Percentiles rank a stretch among this genome's conserved stretches.
Conservation (phyloP, 2,329 filamentous ascomycete genomes). For the Hypoxylon sp. region DNA sequence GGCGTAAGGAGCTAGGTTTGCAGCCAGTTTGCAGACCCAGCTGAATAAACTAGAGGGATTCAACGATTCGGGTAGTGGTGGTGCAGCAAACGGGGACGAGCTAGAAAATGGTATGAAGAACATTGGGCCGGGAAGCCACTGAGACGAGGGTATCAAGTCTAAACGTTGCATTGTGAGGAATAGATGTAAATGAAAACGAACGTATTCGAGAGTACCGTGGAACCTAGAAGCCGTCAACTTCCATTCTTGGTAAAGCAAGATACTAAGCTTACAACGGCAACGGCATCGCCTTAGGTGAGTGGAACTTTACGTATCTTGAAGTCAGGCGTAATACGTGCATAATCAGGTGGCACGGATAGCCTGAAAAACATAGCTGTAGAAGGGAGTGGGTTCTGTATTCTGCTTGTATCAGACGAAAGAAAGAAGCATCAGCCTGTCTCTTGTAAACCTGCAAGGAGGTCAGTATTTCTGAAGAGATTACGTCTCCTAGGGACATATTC, state of each 20-base stretch:
- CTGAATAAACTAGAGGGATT: slow-evolving; percentile 54
- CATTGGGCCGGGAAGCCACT: slow-evolving; percentile 58
- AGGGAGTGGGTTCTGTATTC: slow-evolving; percentile 54
- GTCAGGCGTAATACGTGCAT: slow-evolving; percentile 52
- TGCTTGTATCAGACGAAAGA: slow-evolving; percentile 58
- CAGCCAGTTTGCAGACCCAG: slow-evolving; percentile 59
- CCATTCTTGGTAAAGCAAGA: slow-evolving; percentile 21
- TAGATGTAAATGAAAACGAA: slow-evolving; percentile 64
- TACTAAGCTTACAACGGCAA: slow-evolving; percentile 45
- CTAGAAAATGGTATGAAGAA: slow-evolving; percentile 69
- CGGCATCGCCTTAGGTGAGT: slow-evolving; percentile 20
- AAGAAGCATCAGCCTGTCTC: slow-evolving; percentile 62
- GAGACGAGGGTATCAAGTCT: slow-evolving; percentile 58
- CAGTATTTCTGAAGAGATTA: slow-evolving; percentile 8
- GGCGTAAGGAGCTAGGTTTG: slow-evolving; percentile 62
- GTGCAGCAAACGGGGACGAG: slow-evolving; percentile 63
- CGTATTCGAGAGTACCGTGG: slow-evolving; percentile 52
- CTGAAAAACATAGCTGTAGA: slow-evolving; percentile 53
- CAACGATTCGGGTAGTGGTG: slow-evolving; percentile 57
- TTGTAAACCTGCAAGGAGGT: slow-evolving; percentile 61
- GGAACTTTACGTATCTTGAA: slow-evolving; percentile 36
- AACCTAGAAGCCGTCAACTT: slow-evolving; percentile 43
- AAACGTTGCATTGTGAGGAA: slow-evolving; percentile 66
- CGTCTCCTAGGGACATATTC: neutral
- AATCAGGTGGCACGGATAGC: slow-evolving; percentile 57